A percentile compares a stretch with the other conserved stretches of the same genome.
These are phyloP conservation scores for Tuber melanosporum DNA, from an alignment of 495 filamentous ascomycete genomes.

Conservation along the genomic window DNA sequence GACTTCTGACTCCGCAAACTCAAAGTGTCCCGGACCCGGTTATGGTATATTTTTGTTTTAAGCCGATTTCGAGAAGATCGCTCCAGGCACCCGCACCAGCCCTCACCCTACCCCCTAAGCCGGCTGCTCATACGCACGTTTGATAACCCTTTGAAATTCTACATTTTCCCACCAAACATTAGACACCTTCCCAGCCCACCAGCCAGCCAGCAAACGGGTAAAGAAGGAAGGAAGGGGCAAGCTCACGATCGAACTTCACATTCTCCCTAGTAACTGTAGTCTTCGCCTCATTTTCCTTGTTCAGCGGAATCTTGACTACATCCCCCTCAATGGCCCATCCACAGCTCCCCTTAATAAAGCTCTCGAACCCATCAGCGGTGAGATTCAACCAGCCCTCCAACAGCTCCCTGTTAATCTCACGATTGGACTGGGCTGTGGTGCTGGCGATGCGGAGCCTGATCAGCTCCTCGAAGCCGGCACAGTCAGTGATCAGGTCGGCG, in stretches of 20 bases:
- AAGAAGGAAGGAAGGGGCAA: slow-evolving; percentile 8
- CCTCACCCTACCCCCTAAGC: slow-evolving; percentile 48
- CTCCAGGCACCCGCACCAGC: not conserved
- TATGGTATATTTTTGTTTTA: not conserved
- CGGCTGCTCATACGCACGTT: slow-evolving; percentile 84
- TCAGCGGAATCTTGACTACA: slow-evolving; percentile 71
- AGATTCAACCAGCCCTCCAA: slow-evolving; percentile 86
- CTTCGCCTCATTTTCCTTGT: slow-evolving; percentile 98
- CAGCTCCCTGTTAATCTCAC: slow-evolving; percentile 67
- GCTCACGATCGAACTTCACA: slow-evolving; percentile 79
- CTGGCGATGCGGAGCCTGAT: slow-evolving; percentile 87
- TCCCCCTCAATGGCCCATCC: slow-evolving; percentile 71
- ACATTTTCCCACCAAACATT: slow-evolving; percentile 5
- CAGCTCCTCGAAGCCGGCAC: slow-evolving; percentile 92
- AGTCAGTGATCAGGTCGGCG: slow-evolving; percentile 88
- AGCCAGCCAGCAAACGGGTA: not conserved
- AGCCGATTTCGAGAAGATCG: not conserved
- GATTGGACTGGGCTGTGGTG: slow-evolving; percentile 78
- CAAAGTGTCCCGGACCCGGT: not conserved
- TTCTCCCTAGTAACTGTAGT: slow-evolving; percentile 93
- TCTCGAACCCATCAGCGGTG: slow-evolving; percentile 61
- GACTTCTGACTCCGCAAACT: slow-evolving; percentile 4
- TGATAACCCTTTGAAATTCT: slow-evolving; percentile 71
- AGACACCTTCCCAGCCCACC: slow-evolving; percentile 10
- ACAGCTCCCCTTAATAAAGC: slow-evolving; percentile 76